phyloP scores from a whole-genome alignment of 2,329 filamentous ascomycete genomes.

The Epichloe hybrida region DNA sequence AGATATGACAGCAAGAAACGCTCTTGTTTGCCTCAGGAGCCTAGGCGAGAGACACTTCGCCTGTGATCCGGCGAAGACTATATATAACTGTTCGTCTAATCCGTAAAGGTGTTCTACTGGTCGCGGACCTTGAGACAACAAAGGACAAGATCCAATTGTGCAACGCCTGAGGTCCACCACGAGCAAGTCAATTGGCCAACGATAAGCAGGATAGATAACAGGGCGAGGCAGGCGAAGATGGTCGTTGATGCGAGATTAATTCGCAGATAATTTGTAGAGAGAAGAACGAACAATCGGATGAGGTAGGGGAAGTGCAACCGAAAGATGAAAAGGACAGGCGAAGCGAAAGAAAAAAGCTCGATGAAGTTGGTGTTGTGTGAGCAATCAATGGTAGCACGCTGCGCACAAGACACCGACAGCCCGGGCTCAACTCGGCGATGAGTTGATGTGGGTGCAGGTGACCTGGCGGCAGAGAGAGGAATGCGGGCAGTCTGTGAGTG shows the following conservation, averaged over 20 bases:
- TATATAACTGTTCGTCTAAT: neutral
- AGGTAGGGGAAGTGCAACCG: neutral
- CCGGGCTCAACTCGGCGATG: neutral
- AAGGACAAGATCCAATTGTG: neutral
- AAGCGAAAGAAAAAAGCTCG: neutral
- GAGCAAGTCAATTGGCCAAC: neutral
- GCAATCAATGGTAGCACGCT: neutral
- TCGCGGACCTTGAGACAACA: neutral
- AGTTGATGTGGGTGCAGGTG: neutral
- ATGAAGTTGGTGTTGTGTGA: neutral
- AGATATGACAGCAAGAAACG: slow-evolving; percentile 1
- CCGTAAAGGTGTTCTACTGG: neutral
- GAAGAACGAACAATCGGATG: neutral
- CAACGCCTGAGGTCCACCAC: neutral
- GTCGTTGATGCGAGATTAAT: neutral
- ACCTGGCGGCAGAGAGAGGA: neutral
- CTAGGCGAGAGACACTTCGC: neutral
- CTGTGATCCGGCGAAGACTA: neutral
- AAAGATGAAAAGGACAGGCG: neutral
- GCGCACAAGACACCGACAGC: neutral
- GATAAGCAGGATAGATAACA: neutral
- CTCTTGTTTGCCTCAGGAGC: neutral
- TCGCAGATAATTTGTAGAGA: no score
- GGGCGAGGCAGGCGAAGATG: neutral
- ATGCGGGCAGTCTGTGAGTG: neutral